These are phyloP conservation scores for Penstemon eatonii DNA, from an alignment of 257 asterid genomes.

Conservation along the genomic window DNA sequence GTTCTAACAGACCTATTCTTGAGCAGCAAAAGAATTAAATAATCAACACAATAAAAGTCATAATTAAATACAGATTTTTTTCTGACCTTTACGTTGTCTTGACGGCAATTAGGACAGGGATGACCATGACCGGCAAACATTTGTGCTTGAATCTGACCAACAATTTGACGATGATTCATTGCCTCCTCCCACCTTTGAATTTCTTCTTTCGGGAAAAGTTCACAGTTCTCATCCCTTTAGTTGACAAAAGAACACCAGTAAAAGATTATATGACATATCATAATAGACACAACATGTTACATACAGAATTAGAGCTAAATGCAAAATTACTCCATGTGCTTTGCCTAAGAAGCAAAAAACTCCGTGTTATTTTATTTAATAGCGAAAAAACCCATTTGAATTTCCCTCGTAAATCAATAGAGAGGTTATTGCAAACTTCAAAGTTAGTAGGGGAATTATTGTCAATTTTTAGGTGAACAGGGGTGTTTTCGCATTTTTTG, in stretches of 20 bases:
- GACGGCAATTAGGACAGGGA: conserved; percentile 74
- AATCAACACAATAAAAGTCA: not conserved
- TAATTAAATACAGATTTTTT: not conserved
- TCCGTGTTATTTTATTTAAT: no score
- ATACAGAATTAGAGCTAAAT: not conserved
- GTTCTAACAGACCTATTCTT: not conserved
- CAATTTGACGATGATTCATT: conserved; percentile 56
- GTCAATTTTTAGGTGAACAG: no score
- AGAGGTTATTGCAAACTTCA: no score
- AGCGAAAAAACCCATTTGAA: no score
- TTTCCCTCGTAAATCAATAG: no score
- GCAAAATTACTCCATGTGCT: no score
- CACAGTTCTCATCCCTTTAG: conserved; percentile 64
- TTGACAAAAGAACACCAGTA: conserved; percentile 24
- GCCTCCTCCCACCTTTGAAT: conserved; percentile 69
- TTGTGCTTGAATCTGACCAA: conserved; percentile 55
- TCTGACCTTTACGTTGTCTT: conserved; percentile 67
- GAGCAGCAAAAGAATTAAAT: not conserved
- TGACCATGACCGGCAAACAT: conserved; percentile 42
- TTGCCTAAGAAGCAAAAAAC: no score
- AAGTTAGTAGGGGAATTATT: no score
- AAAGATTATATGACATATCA: not conserved
- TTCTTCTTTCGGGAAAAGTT: conserved; percentile 65
- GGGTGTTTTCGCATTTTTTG: no score
- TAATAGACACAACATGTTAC: not conserved